A percentile compares a stretch with the other conserved stretches of the same genome.
These are phyloP conservation scores for Aspergillus tamarii DNA, from an alignment of 2,329 filamentous ascomycete genomes.

Conservation along the genomic window DNA sequence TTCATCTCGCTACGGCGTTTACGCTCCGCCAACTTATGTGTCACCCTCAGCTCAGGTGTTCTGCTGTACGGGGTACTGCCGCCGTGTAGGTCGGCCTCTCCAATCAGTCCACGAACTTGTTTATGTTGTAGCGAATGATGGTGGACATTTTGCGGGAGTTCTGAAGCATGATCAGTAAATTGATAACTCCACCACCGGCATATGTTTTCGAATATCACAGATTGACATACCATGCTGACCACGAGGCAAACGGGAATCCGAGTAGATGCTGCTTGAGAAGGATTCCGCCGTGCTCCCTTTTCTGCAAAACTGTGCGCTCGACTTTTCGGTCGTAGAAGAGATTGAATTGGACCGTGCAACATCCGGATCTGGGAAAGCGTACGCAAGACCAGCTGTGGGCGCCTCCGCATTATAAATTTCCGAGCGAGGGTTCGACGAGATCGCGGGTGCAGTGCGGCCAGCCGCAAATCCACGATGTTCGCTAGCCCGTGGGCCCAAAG, in stretches of 20 bases:
- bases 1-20: constrained; percentile 58
- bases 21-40: constrained; percentile 54
- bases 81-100: constrained; percentile 46
- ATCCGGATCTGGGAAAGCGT: constrained; percentile 55
- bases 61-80: constrained; percentile 52
- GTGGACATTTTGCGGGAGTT: constrained; percentile 51
- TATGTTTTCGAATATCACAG: background rate
- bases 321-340: constrained; percentile 37
- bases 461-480: constrained; percentile 48
- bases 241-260: constrained; percentile 48
- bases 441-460: constrained; percentile 52
- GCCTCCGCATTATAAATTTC: constrained; percentile 55
- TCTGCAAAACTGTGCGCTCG: constrained; percentile 43
- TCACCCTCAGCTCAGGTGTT: constrained; percentile 53
- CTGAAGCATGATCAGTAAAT: constrained; percentile 27
- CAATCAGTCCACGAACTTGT: constrained; percentile 51
- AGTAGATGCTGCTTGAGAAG: constrained; percentile 50
- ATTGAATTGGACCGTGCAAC: constrained; percentile 44
- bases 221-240: constrained; percentile 50
- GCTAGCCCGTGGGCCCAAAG: constrained; percentile 41
- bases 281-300: constrained; percentile 53
- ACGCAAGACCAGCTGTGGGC: constrained; percentile 53
- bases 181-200: background rate
- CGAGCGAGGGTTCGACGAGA: constrained; percentile 52
- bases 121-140: constrained; percentile 54